Base-by-base conservation (phyloP, 2,329 filamentous ascomycete genomes). In the Microcera coccophila region DNA sequence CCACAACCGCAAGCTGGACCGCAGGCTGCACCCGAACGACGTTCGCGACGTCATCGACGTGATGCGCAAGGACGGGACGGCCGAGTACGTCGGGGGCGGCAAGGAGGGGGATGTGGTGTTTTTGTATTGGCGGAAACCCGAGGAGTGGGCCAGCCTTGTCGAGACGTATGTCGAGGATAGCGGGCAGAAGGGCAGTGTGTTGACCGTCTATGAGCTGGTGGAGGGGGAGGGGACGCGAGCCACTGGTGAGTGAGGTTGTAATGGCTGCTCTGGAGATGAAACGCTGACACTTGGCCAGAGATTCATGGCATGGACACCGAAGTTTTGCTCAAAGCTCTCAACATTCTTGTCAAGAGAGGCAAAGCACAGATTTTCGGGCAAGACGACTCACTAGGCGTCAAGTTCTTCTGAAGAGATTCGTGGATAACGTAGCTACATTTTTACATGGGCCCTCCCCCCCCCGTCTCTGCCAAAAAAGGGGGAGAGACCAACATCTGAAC, bases 341-440 rank as follows among this genome's bases (percentile, higher is more conserved):
- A 80, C 47, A 74, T 93, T 38, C 75, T 96, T 37, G 90, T 95
- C 26, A 95, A 94, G 74, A 79, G 85, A 49, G 90, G 90, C 54
- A 95, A 87, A 69, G 91, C 90, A 12, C 91, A 97, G 66, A 82
- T 97, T 19, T 97, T 98, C 69, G 91, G 91, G 24, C 79, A 81
- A 41, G 90, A 91, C 58, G 89, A 91, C 62, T 86, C 87, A 47
- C 81, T 87, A 59, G 93, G 93, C 58, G 89, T 97, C 52, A 98
- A 98, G 71, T 97, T 98, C 71, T 97, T 97, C 63, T 96, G 71
- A 83, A 36, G 31, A 41, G 39, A 26, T 12, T 35, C 43, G 37
- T 46, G 42, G 43, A 36, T 32, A 39, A 46, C 47, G 44, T 51
- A 40, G 50, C 43, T 52, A 53, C 44, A 42, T 49, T 42, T 47